These are phyloP conservation scores for Paecilomyces variotii DNA, from an alignment of 2,329 filamentous ascomycete species.

Conservation along the genomic window DNA sequence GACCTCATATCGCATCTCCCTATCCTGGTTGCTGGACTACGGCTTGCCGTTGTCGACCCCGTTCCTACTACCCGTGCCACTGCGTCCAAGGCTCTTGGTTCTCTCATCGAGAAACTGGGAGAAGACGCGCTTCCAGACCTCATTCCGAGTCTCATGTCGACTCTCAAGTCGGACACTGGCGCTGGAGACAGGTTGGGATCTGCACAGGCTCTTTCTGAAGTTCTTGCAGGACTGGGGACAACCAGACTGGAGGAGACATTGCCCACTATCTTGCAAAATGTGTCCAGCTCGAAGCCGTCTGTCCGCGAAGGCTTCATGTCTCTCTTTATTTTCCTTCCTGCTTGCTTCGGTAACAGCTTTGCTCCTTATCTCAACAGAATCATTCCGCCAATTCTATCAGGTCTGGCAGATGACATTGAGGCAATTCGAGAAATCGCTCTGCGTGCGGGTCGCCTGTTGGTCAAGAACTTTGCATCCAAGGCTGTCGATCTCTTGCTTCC, in stretches of 20 bases:
- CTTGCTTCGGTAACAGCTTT: conserved; percentile 98
- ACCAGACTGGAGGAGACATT: conserved; percentile 88
- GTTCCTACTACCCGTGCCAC: conserved; percentile 95
- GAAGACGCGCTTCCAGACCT: conserved; percentile 95
- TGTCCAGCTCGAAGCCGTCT: conserved; percentile 78
- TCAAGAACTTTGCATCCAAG: conserved; percentile 96
- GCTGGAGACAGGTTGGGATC: conserved; percentile 94
- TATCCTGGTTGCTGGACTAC: conserved; percentile 82
- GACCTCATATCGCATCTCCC: conserved; percentile 87
- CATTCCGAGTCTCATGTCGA: conserved; percentile 95
- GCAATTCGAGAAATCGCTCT: conserved; percentile 96
- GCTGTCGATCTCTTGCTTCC: conserved; percentile 90
- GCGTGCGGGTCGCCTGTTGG: conserved; percentile 82
- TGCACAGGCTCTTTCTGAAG: conserved; percentile 91
- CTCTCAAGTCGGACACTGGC: conserved; percentile 92
- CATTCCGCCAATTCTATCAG: conserved; percentile 88
- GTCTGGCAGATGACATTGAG: conserved; percentile 91
- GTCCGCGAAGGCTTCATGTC: conserved; percentile 99
- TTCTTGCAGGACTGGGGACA: conserved; percentile 89
- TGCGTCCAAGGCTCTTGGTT: conserved; percentile 89
- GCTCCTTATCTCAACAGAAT: conserved; percentile 91
- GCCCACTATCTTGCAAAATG: conserved; percentile 92
- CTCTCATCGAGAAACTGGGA: conserved; percentile 94
- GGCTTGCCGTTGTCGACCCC: conserved; percentile 83
- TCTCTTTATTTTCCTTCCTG: conserved; percentile 96